Percentiles rank a stretch among this genome's conserved stretches.
Evolutionary conservation across 768 basidiomycete genomes (phyloP).

Genomic region (Ramaria sp.): DNA sequence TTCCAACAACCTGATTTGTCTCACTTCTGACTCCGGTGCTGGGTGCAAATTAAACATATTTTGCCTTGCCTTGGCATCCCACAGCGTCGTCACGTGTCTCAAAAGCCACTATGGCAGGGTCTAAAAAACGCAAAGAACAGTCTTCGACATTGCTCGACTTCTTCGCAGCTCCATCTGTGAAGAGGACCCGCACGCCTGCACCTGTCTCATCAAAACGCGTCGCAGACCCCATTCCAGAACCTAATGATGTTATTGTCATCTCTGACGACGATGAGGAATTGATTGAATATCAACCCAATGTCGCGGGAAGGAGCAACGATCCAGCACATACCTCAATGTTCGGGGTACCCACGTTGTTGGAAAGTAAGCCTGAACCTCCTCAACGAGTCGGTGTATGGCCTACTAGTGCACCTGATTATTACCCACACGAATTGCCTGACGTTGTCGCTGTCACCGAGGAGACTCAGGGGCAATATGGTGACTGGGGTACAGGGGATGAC

Average conservation of each 20-base stretch:
- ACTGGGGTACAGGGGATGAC: too few relatives aligned
- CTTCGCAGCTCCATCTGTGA: constrained; percentile 24
- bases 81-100: not conserved
- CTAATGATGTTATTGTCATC: constrained; percentile 44
- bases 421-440: constrained; percentile 48
- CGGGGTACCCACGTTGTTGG: too few relatives aligned
- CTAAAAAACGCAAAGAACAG: constrained; percentile 22
- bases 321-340: not conserved
- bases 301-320: not conserved
- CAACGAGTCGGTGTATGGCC: not conserved
- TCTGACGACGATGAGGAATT: constrained; percentile 40
- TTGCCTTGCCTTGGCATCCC: too few relatives aligned
- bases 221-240: not conserved
- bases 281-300: not conserved
- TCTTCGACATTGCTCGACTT: constrained; percentile 36
- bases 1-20: too few relatives aligned
- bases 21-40: too few relatives aligned
- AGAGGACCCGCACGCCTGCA: constrained; percentile 7
- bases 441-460: constrained; percentile 29
- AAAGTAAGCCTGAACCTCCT: too few relatives aligned
- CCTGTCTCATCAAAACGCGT: constrained; percentile 8
- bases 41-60: too few relatives aligned
- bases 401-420: constrained; percentile 31
- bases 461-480: not conserved
- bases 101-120: not conserved